phyloP scores from a whole-genome alignment of 805 yeast species.

The Tetrapisispora arboricola region DNA sequence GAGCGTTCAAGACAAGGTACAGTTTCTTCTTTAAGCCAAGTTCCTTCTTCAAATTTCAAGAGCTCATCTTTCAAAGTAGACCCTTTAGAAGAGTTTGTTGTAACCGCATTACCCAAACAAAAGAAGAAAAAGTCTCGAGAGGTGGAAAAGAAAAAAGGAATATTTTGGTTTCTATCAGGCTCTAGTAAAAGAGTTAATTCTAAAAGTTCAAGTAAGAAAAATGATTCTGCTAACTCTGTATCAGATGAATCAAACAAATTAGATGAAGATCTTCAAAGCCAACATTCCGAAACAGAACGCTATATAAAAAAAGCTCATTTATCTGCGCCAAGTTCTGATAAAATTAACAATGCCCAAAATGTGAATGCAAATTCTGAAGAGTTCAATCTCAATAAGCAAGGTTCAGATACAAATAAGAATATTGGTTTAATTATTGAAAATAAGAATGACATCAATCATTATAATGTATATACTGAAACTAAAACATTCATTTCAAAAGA shows the following conservation, averaged over 20 bases:
- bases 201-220: too few species aligned
- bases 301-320: too few species aligned
- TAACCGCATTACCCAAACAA: slow-evolving; percentile 18
- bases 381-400: too few species aligned
- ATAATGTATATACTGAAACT: too few species aligned
- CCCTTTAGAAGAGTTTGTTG: slow-evolving; percentile 24
- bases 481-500: too few species aligned
- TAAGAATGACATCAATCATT: not conserved
- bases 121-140: slow-evolving; percentile 8
- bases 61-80: slow-evolving; percentile 20
- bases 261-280: not conserved
- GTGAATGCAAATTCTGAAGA: too few species aligned
- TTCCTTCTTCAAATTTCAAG: not conserved
- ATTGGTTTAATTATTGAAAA: too few species aligned
- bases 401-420: too few species aligned
- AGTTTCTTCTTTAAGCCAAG: not conserved
- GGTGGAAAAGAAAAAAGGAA: slow-evolving; percentile 14
- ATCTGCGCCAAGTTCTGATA: too few species aligned
- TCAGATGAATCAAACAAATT: not conserved
- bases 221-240: not conserved
- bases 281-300: too few species aligned
- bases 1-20: not conserved
- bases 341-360: too few species aligned
- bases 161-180: slow-evolving; percentile 16
- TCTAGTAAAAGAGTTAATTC: too few species aligned